A percentile compares a stretch with the other conserved stretches of the same genome.
These are phyloP conservation scores for Kodamaea sp. DNA, from an alignment of 1,139 yeast genomes.

Conservation along the genomic window DNA sequence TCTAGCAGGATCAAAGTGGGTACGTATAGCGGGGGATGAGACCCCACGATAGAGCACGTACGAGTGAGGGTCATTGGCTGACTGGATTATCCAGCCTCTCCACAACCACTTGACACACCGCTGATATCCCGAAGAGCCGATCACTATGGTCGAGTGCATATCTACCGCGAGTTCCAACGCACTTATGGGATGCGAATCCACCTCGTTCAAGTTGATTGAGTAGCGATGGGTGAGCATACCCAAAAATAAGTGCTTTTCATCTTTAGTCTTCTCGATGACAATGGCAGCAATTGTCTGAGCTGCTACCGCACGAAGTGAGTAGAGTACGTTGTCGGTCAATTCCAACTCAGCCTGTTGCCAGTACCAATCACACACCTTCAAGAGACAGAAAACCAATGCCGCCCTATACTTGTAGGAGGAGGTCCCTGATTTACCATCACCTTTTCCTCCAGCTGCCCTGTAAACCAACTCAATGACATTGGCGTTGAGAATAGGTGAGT, in stretches of 20 bases:
- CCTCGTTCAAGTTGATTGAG: constrained; percentile 62
- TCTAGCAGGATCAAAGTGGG: constrained; percentile 83
- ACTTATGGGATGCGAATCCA: constrained; percentile 61
- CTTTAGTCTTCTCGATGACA: constrained; percentile 59
- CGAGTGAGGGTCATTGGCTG: constrained; percentile 65
- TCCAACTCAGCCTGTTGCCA: constrained; percentile 59
- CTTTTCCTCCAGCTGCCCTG: constrained; percentile 82
- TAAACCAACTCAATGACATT: constrained; percentile 60
- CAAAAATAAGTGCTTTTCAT: constrained; percentile 67
- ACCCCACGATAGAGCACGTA: constrained; percentile 66
- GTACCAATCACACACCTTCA: constrained; percentile 82
- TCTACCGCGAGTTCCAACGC: constrained; percentile 87
- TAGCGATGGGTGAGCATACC: constrained; percentile 80
- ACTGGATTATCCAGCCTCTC: constrained; percentile 91
- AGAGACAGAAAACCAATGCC: constrained; percentile 63
- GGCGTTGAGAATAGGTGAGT: constrained; percentile 62
- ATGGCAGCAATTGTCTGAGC: constrained; percentile 74
- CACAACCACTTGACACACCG: constrained; percentile 87
- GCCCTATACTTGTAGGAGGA: constrained; percentile 67
- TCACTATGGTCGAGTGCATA: constrained; percentile 75
- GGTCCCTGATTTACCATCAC: constrained; percentile 57
- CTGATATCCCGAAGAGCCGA: constrained; percentile 80
- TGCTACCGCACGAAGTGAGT: constrained; percentile 59
- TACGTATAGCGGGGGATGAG: constrained; percentile 52
- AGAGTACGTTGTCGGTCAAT: constrained; percentile 68